Evolutionary conservation across 768 basidiomycete species (phyloP), one percentile per base, ranked within the genome.

Genomic region (Dacryopinax primogenitus): DNA sequence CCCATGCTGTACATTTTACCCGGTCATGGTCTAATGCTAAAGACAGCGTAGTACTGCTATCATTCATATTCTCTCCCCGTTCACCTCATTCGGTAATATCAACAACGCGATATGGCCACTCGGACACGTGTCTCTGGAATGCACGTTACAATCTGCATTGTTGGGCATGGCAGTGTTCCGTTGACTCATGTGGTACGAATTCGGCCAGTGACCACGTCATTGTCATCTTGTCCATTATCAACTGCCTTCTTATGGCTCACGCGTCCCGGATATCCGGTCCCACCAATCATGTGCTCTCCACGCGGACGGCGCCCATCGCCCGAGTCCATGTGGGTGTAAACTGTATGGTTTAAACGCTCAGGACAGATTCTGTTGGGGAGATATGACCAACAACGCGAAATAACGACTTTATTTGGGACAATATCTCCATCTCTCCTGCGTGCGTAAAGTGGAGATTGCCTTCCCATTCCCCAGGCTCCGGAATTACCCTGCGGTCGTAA

Each of bases 161-260:
- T 58, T 58, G 51, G 26, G 37, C 12, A 39, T 11, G 26, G 51
- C 9, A 21, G 15, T 3, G 26, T 9, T 30, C 18, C 51, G 3
- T 58, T 13, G 51, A 58, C 13, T 58, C 51, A 58, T 58, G 51
- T 15, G 32, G 41, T 30, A 58, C 51, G 51, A 13, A 11, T 32
- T 30, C 32, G 30, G 51, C 9, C 45, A 15, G 13, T 15, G 23
- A 32, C 11, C 51, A 32, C 51, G 51, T 58, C 51, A 58, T 58
- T 58, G 51, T 58, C 51, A 28, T 58, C 26, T 58, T 30, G 37
- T 13, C 51, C 30, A 58, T 58, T 58, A 26, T 58, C 51, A 58
- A 58, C 26, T 30, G 51, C 23, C 26, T 30, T 28, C 51, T 9
- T 58, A 30, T 58, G 26, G 23, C 26, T 13, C 18, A 13, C 15